Conservation (phyloP, 163 green algal species). For the Chlorella variabilis region DNA sequence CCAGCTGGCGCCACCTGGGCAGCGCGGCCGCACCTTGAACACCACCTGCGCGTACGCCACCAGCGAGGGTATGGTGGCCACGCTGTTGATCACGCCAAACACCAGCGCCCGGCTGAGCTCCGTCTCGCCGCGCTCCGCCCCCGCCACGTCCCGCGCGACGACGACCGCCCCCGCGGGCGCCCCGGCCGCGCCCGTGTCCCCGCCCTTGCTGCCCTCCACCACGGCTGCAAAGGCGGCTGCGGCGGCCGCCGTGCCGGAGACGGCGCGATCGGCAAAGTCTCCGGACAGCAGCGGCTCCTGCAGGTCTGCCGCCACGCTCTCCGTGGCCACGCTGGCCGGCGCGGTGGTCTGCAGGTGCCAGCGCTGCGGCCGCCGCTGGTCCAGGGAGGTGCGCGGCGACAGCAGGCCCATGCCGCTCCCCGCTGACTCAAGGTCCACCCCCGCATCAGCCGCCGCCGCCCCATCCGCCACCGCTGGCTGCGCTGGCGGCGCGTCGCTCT, state of each 20-base stretch:
- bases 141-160: not conserved
- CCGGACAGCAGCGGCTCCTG: slow-evolving; percentile 13
- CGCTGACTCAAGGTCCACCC: not conserved
- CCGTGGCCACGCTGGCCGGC: too few species aligned
- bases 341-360: slow-evolving; percentile 11
- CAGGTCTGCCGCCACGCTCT: not conserved
- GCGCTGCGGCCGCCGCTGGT: slow-evolving; percentile 13
- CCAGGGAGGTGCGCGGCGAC: not conserved
- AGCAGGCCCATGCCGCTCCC: not conserved
- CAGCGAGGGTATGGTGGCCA: slow-evolving; percentile 75
- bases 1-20: too few species aligned
- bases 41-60: slow-evolving; percentile 81
- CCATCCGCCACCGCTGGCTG: too few species aligned
- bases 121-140: not conserved
- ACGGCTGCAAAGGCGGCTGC: not conserved
- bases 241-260: not conserved
- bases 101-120: slow-evolving; percentile 46
- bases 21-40: slow-evolving; percentile 59
- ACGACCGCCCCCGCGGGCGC: not conserved
- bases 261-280: not conserved
- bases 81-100: slow-evolving; percentile 72
- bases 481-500: not conserved
- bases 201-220: not conserved
- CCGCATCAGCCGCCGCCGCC: too few species aligned
- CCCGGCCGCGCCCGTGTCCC: not conserved